Evolutionary conservation across 2,329 filamentous ascomycete genomes (phyloP), one percentile per base, ranked within the genome.

Genomic region (Aspergillus glaucus): DNA sequence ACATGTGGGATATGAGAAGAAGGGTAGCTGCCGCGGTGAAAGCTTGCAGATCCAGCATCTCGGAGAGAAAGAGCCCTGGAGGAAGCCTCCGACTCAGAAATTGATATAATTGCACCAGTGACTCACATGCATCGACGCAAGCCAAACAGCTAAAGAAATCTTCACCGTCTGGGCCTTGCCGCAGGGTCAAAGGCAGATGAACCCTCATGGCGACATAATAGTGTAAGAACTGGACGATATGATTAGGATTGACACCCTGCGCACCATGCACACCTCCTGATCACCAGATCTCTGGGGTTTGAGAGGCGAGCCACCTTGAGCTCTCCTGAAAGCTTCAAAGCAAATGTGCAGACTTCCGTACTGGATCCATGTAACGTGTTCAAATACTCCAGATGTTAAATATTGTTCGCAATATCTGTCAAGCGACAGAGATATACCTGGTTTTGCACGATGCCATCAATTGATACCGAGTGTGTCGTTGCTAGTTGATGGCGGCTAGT

Each of bases 401-500:
- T 36, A 30, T 48, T 49, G 7, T 44, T 17, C 6, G 48, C 36
- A 26, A 55, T 52, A 22, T 50, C 47, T 12, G 50, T 45, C 12
- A 57, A 24, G 3, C 44, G 43, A 2, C 36, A 45, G 2, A 53
- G 22, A 45, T 57, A 57, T 3, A 47, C 44, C 2, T 36, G 28
- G 1, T 45, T 14, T 5, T 57, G 51, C 15, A 57, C 51, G 15
- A 50, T 37, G 2, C 53, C 55, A 19, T 51, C 40, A 4, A 48
- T 36, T 3, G 49, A 8, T 4, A 57, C 15, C n/a, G 44, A 30
- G 6, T 17, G 12, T 12, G 43, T 17, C 7, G 12, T 36, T 9
- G 17, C 17, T 0, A 43, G 22, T 49, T 58, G 37, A 47, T 61
- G 60, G 24, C 52, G 55, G 24, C 52, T 51, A 7, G 66, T 69